Percentiles rank a stretch among this genome's conserved stretches.
phyloP scores from a whole-genome alignment of 1,284 basidiomycete species.

The Melampsora americana region DNA sequence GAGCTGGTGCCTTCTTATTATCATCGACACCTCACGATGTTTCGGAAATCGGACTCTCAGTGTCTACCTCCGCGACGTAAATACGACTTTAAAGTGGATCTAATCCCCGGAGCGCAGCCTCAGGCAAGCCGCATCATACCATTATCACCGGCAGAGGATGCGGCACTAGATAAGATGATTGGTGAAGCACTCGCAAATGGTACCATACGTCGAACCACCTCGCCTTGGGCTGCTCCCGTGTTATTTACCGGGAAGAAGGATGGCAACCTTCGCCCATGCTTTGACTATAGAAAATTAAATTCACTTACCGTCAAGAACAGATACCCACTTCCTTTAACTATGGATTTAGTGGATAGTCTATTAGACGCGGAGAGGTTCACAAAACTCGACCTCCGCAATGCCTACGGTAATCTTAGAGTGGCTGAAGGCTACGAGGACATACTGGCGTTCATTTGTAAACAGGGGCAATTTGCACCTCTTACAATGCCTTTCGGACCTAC shows the following conservation, averaged over 20 bases:
- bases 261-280: too few species aligned
- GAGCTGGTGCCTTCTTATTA: not conserved
- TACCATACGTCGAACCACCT: not conserved
- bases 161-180: not conserved
- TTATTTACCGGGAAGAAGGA: too few species aligned
- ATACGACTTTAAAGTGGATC: not conserved
- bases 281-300: too few species aligned
- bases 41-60: not conserved
- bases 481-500: conserved; percentile 21
- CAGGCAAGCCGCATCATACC: conserved; percentile 5
- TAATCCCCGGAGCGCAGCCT: not conserved
- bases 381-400: conserved; percentile 3
- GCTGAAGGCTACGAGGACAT: not conserved
- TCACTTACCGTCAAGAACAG: not conserved
- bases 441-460: not conserved
- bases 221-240: conserved; percentile 2
- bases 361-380: conserved; percentile 1
- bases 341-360: not conserved
- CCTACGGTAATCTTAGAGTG: not conserved
- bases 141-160: not conserved
- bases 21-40: not conserved
- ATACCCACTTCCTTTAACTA: not conserved
- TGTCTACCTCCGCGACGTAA: not conserved
- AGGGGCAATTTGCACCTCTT: conserved; percentile 4
- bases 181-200: not conserved